A percentile compares a stretch with the other conserved stretches of the same genome.
phyloP scores from a whole-genome alignment of 2,329 filamentous ascomycete species.

The Fusarium albidum region DNA sequence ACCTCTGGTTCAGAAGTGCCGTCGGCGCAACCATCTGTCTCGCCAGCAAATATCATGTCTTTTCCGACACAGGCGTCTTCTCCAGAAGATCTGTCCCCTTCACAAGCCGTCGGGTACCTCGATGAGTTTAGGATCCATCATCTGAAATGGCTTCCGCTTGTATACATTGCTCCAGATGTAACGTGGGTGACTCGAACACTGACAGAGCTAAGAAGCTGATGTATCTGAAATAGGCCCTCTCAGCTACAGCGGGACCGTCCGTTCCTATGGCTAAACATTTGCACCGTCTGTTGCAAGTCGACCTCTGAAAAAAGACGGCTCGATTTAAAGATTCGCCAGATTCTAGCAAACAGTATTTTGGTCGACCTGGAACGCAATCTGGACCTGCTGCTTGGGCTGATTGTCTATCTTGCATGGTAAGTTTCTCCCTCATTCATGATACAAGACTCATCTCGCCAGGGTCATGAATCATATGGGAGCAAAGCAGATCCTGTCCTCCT shows the following conservation, averaged over 20 bases:
- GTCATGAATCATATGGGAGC: conserved; percentile 9
- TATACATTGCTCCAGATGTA: conserved; percentile 26
- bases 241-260: conserved; percentile 43
- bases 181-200: conserved; percentile 22
- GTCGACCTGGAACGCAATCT: conserved; percentile 34
- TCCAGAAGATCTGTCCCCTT: not conserved
- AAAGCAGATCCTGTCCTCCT: conserved; percentile 22
- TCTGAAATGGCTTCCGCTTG: conserved; percentile 41
- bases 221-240: conserved; percentile 22
- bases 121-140: conserved; percentile 36
- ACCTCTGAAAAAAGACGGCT: conserved; percentile 31
- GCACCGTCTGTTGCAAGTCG: conserved; percentile 38
- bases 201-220: too few relatives aligned
- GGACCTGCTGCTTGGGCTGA: conserved; percentile 38
- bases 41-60: not conserved
- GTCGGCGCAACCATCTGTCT: not conserved
- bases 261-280: conserved; percentile 49
- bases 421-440: not conserved
- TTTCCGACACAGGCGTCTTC: not conserved
- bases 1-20: too few relatives aligned
- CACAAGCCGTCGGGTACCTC: conserved; percentile 18
- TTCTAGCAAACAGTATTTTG: conserved; percentile 35
- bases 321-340: conserved; percentile 27
- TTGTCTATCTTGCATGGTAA: conserved; percentile 38
- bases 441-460: conserved; percentile 2